Conservation (phyloP, 345 rosid genomes). For the Leavenworthia alabamica region DNA sequence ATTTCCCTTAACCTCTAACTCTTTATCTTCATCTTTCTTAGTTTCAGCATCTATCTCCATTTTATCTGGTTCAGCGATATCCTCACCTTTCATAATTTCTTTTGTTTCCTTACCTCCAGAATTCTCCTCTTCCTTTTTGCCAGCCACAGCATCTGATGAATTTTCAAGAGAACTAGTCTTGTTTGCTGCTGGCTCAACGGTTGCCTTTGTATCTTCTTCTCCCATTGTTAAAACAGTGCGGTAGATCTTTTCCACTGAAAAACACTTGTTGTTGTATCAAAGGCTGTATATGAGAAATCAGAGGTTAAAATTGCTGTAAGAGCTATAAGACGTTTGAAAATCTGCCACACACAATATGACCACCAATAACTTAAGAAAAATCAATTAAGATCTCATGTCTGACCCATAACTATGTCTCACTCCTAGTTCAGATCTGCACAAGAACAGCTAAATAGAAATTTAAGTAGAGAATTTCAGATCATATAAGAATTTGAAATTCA, state of each 20-base stretch:
- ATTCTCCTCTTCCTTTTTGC: constrained; percentile 7
- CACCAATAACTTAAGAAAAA: neutral
- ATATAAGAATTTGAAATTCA: neutral
- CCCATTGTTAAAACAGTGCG: constrained; percentile 44
- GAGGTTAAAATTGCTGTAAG: neutral
- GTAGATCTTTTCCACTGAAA: neutral
- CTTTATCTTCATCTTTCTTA: constrained; percentile 12
- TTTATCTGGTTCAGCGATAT: constrained; percentile 9
- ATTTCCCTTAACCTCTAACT: constrained; percentile 5
- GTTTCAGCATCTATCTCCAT: constrained; percentile 22
- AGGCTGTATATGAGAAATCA: constrained; percentile 24
- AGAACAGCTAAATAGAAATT: neutral
- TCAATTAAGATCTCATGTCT: constrained; percentile 4
- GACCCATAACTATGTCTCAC: neutral
- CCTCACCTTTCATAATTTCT: constrained; percentile 8
- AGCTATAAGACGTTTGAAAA: neutral
- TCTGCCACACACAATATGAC: neutral
- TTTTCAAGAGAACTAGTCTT: constrained; percentile 37
- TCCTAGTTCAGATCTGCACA: constrained; percentile 5
- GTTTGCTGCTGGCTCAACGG: constrained; percentile 40
- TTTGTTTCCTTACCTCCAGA: constrained; percentile 12
- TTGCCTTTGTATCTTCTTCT: constrained; percentile 45
- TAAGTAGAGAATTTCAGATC: neutral
- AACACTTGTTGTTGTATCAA: neutral
- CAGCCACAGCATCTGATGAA: constrained; percentile 31